A percentile compares a stretch with the other conserved stretches of the same genome.
phyloP scores from a whole-genome alignment of 2,329 filamentous ascomycete genomes.

The Colletotrichum lini region DNA sequence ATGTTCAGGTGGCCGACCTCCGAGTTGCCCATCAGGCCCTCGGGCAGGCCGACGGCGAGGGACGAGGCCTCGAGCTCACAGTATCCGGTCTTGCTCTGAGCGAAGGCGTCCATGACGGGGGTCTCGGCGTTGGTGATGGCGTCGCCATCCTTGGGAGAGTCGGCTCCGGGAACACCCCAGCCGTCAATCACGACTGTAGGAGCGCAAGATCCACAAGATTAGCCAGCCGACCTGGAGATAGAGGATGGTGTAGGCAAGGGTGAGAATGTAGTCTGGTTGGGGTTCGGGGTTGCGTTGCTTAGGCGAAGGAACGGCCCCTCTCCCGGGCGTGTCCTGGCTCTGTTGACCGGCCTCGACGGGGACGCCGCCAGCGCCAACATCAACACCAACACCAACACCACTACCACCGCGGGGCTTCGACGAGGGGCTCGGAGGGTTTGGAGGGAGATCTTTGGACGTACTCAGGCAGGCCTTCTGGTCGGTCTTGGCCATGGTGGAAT shows the following conservation, averaged over 20 bases:
- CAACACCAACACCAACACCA: conserved; percentile 17
- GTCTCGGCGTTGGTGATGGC: conserved; percentile 95
- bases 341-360: conserved; percentile 25
- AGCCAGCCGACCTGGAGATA: conserved; percentile 73
- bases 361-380: conserved; percentile 12
- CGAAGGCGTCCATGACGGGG: conserved; percentile 94
- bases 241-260: conserved; percentile 62
- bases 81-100: conserved; percentile 85
- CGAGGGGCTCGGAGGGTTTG: conserved; percentile 46
- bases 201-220: conserved; percentile 68
- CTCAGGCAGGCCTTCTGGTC: conserved; percentile 74
- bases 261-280: conserved; percentile 44
- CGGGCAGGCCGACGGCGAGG: conserved; percentile 92
- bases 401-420: conserved; percentile 36
- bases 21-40: conserved; percentile 98
- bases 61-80: conserved; percentile 96
- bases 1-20: conserved; percentile 99
- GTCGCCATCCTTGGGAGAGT: conserved; percentile 90
- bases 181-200: conserved; percentile 95
- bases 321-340: conserved; percentile 10
- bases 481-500: conserved; percentile 64
- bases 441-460: conserved; percentile 61
- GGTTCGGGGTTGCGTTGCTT: conserved; percentile 31
- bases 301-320: conserved; percentile 39
- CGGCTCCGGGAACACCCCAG: conserved; percentile 89